These are phyloP conservation scores for Malassezia equina DNA, from an alignment of 1,284 basidiomycete genomes.

Conservation along the genomic window DNA sequence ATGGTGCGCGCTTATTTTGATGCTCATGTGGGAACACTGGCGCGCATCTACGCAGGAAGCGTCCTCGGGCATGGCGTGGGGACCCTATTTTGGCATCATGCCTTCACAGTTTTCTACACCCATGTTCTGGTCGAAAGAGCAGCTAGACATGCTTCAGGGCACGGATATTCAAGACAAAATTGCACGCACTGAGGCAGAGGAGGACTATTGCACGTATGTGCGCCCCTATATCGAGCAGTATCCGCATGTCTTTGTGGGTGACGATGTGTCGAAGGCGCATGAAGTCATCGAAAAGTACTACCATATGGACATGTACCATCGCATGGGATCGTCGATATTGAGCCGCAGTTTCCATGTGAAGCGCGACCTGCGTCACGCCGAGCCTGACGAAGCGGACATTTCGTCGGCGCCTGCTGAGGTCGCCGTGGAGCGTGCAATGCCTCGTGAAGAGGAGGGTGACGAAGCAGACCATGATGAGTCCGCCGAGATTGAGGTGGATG, in stretches of 20 bases:
- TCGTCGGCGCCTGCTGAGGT: constrained; percentile 8
- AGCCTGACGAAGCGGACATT: constrained; percentile 15
- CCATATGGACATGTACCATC: constrained; percentile 67
- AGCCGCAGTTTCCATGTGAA: constrained; percentile 74
- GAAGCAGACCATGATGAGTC: constrained; percentile 28
- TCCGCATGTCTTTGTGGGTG: constrained; percentile 29
- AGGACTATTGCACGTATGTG: constrained; percentile 56
- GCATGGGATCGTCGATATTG: constrained; percentile 84
- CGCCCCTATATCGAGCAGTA: constrained; percentile 47
- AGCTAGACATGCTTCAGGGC: constrained; percentile 67
- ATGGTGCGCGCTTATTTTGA: constrained; percentile 79
- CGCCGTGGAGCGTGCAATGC: constrained; percentile 11
- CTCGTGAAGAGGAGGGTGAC: background rate
- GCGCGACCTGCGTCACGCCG: constrained; percentile 14
- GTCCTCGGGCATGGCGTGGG: constrained; percentile 20
- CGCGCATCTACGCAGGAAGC: constrained; percentile 11
- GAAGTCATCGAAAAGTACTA: constrained; percentile 54
- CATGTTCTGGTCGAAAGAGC: constrained; percentile 80
- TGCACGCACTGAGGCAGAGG: constrained; percentile 71
- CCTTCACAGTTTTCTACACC: constrained; percentile 68
- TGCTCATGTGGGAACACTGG: constrained; percentile 82
- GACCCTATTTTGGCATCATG: constrained; percentile 50
- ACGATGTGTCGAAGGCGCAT: background rate
- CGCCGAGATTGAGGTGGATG: constrained; percentile 33
- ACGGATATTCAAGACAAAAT: constrained; percentile 79